Evolutionary conservation across 106 monocot genomes (phyloP).

Genomic region (Platanthera guangdongensis): DNA sequence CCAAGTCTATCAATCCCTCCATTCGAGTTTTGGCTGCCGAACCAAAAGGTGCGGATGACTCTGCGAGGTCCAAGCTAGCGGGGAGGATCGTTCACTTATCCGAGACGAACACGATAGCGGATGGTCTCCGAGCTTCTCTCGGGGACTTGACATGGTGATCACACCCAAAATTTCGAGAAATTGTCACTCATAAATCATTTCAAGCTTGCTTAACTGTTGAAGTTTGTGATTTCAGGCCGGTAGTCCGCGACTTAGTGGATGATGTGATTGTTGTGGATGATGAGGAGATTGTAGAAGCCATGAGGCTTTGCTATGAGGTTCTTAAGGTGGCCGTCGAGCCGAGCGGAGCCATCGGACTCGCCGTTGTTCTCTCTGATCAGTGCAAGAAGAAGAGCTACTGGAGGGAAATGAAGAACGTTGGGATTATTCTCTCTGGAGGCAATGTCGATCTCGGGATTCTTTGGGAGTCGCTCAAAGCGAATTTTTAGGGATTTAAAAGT

Average conservation of each 20-base stretch:
- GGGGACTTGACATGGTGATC: conserved; percentile 81
- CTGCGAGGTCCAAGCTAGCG: conserved; percentile 65
- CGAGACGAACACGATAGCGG: conserved; percentile 80
- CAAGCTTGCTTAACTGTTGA: background rate
- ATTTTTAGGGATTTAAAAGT: no score
- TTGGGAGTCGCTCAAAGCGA: conserved; percentile 54
- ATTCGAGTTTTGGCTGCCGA: conserved; percentile 82
- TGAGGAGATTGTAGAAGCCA: conserved; percentile 64
- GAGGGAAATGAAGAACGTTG: conserved; percentile 50
- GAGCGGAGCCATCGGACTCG: conserved; percentile 83
- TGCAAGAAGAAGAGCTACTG: conserved; percentile 36
- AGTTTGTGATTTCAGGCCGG: conserved; percentile 45
- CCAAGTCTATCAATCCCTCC: conserved; percentile 80
- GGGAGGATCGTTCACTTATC: conserved; percentile 55
- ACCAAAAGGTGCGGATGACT: conserved; percentile 90
- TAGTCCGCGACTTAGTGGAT: conserved; percentile 88
- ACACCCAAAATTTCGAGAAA: background rate
- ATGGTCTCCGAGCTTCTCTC: conserved; percentile 89
- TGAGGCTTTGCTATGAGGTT: conserved; percentile 87
- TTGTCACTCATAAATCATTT: background rate
- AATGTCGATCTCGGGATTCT: conserved; percentile 72
- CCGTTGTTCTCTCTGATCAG: conserved; percentile 66
- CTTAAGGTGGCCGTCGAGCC: conserved; percentile 91
- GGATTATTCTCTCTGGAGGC: conserved; percentile 84
- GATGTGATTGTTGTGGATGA: conserved; percentile 74